Percentiles rank a stretch among this genome's conserved stretches.
Evolutionary conservation across 352 stramenopile species (phyloP).

Genomic region (Globisporangium takayamanum): DNA sequence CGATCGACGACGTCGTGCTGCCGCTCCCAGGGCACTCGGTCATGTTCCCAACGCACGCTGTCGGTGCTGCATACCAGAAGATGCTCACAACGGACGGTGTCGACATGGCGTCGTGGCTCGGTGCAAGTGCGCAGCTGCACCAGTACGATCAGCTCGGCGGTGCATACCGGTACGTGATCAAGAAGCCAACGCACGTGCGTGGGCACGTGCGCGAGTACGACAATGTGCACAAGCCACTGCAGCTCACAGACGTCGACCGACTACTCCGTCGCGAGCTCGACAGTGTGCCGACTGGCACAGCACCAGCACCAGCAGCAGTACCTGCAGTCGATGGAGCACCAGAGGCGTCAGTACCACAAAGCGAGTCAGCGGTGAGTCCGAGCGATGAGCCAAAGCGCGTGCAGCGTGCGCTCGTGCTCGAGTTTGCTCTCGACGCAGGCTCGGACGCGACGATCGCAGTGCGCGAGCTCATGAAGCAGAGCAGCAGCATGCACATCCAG

Average conservation of each 20-base stretch:
- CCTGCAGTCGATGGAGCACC: neutral
- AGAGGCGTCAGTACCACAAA: neutral
- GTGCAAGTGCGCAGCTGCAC: slow-evolving; percentile 21
- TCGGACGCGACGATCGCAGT: slow-evolving; percentile 92
- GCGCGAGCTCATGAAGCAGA: slow-evolving; percentile 94
- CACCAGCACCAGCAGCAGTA: neutral
- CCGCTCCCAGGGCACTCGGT: slow-evolving; percentile 90
- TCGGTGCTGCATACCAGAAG: slow-evolving; percentile 41
- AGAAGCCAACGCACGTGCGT: slow-evolving; percentile 73
- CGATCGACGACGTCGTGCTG: slow-evolving; percentile 92
- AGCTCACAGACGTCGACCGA: slow-evolving; percentile 86
- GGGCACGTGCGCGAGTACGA: slow-evolving; percentile 84
- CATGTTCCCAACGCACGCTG: slow-evolving; percentile 74
- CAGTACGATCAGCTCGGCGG: slow-evolving; percentile 71
- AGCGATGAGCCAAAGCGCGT: slow-evolving; percentile 5
- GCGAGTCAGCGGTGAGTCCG: neutral
- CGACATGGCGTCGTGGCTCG: slow-evolving; percentile 32
- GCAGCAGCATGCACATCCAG: slow-evolving; percentile 73
- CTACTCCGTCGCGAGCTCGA: slow-evolving; percentile 16
- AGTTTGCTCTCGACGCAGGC: slow-evolving; percentile 55
- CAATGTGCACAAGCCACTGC: slow-evolving; percentile 84
- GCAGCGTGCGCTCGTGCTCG: slow-evolving; percentile 41
- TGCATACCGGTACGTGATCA: slow-evolving; percentile 91
- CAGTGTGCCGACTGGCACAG: neutral
- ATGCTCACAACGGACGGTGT: slow-evolving; percentile 52